Conservation (phyloP, 345 rosid species). For the Hibiscus tridactylites region DNA sequence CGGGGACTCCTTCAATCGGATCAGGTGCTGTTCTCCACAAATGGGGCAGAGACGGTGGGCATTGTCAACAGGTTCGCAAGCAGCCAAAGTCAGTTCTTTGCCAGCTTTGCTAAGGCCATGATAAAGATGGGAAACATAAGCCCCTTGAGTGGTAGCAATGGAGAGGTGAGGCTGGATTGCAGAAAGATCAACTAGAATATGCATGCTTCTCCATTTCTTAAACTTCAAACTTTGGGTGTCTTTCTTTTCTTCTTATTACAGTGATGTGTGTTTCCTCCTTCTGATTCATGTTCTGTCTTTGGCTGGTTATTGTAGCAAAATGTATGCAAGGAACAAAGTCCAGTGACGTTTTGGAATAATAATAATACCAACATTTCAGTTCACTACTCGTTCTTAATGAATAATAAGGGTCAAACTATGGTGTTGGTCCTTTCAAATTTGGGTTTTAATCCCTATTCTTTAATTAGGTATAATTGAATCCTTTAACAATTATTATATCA, state of each 20-base stretch:
- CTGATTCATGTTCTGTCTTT: not conserved
- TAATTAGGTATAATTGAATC: too few relatives aligned
- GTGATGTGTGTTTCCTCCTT: not conserved
- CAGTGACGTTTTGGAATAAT: not conserved
- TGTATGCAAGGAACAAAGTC: not conserved
- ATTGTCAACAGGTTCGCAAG: constrained; percentile 28
- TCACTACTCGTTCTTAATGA: not conserved
- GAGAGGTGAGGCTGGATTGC: constrained; percentile 30
- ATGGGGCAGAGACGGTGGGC: constrained; percentile 10
- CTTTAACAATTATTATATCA: too few relatives aligned
- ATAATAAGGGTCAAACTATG: not conserved
- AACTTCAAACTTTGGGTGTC: not conserved
- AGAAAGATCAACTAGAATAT: constrained; percentile 19
- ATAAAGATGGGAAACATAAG: constrained; percentile 36
- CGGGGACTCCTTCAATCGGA: constrained; percentile 30
- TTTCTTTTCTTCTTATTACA: not conserved
- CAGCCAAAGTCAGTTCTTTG: constrained; percentile 30
- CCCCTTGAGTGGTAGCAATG: constrained; percentile 27
- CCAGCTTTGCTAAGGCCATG: constrained; percentile 29
- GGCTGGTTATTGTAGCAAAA: not conserved
- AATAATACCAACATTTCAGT: not conserved
- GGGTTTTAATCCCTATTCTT: too few relatives aligned
- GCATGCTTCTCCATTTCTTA: not conserved
- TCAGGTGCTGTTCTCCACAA: constrained; percentile 29
- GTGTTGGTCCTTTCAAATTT: too few relatives aligned